These are phyloP conservation scores for Xylaria intraflava DNA, from an alignment of 495 filamentous ascomycete genomes.

Conservation along the genomic window DNA sequence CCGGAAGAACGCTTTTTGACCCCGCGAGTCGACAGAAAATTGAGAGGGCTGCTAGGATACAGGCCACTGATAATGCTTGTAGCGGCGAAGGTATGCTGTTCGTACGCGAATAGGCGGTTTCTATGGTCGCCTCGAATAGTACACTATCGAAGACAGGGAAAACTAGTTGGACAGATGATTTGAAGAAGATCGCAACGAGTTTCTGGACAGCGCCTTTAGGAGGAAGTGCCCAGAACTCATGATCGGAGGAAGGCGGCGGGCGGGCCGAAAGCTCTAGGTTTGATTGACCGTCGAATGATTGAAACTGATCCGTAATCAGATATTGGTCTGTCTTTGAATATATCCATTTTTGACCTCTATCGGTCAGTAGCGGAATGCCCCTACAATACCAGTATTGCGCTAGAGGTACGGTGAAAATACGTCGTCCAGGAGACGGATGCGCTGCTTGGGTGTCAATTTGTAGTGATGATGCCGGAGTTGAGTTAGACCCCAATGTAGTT, in stretches of 20 bases:
- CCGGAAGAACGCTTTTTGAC: neutral
- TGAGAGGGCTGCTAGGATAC: neutral
- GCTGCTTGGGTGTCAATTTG: neutral
- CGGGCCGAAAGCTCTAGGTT: neutral
- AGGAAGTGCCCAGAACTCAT: neutral
- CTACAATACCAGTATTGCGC: slow-evolving; percentile 8
- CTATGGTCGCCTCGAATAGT: neutral
- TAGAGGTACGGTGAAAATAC: neutral
- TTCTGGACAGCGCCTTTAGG: neutral
- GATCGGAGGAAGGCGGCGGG: neutral
- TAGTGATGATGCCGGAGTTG: neutral
- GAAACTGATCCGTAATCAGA: neutral
- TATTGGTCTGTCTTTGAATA: neutral
- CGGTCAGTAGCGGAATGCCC: slow-evolving; percentile 6
- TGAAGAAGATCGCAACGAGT: neutral
- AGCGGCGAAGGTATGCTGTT: neutral
- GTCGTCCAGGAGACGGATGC: neutral
- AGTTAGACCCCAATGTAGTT: neutral
- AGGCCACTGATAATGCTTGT: neutral
- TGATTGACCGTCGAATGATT: neutral
- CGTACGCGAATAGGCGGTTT: neutral
- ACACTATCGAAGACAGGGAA: neutral
- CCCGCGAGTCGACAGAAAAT: neutral
- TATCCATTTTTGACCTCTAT: slow-evolving; percentile 3
- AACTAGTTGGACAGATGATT: neutral